A percentile compares a stretch with the other conserved stretches of the same genome.
These are phyloP conservation scores for Truncatella angustata DNA, from an alignment of 2,329 filamentous ascomycete species.

Conservation along the genomic window DNA sequence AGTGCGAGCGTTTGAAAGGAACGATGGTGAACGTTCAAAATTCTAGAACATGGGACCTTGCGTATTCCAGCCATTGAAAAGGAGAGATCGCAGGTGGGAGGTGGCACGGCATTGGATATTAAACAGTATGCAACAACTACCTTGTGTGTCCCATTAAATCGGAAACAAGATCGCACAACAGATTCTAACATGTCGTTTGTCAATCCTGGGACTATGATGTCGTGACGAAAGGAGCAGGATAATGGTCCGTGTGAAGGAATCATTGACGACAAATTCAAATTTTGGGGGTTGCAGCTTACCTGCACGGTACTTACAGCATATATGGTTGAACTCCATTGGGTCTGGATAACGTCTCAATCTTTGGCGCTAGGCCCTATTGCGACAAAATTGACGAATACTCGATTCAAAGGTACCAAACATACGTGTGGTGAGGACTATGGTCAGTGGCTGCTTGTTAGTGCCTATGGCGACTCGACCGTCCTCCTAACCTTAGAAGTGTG, in stretches of 20 bases:
- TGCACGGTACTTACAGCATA: not conserved
- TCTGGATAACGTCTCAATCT: not conserved
- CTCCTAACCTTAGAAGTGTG: no score
- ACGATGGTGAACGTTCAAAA: no score
- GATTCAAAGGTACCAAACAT: conserved; percentile 2
- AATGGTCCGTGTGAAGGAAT: no score
- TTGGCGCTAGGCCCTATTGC: conserved; percentile 14
- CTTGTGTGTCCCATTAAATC: not conserved
- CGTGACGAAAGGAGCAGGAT: not conserved
- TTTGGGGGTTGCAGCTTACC: no score
- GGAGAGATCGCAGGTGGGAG: no score
- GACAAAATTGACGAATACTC: conserved; percentile 15
- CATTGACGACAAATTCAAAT: no score
- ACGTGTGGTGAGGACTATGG: not conserved
- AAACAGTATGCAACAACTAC: not conserved
- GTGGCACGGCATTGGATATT: not conserved
- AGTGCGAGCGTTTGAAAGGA: no score
- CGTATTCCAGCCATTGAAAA: no score
- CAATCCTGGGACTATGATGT: not conserved
- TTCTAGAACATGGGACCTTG: no score
- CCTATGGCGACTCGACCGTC: no score
- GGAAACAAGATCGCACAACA: not conserved
- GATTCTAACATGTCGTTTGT: not conserved
- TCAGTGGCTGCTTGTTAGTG: not conserved
- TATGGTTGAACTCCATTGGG: no score